Evolutionary conservation across 331 rosid species (phyloP), one percentile per base, ranked within the genome.

Genomic region (Malus hybrid): DNA sequence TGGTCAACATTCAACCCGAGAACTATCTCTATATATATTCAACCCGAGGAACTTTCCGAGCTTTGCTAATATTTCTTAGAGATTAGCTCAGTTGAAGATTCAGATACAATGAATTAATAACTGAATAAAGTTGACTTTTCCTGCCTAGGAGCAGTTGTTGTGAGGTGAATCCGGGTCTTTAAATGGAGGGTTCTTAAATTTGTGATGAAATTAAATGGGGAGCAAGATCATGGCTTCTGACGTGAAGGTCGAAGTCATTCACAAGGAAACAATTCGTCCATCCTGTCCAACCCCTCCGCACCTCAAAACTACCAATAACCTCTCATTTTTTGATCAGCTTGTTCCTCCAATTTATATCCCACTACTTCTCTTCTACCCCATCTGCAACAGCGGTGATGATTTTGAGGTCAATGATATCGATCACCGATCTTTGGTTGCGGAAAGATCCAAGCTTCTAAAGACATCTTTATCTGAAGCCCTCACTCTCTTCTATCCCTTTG

Each of bases 241-340:
- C 12, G 5, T 55, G 19, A 55, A 71, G 29, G 32, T 71, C 14
- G n/a, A 55, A 54, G 8, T 32, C 4, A 2, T 33, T 71, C 50
- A 33, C 50, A n/a, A 55, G 13, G 60, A 77, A 33, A 61, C 55
- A 18, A 59, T 81, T 9, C 71, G 7, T 24, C 85, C 85, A n/a
- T 66, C 78, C 56, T 76, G 78, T 16, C 75, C 85, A 50, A 81
- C 85, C 32, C 85, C 85, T 3, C 28, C n/a, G 2, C 29, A 42
- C 4, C 69, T 56, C 4, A n/a, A n/a, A 24, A 32, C 29, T 28
- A 28, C 29, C 29, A 54, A 15, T 59, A 56, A 20, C 7, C 84
- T 76, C 67, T 80, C 84, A 2, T 7, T 71, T 7, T 29, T 80
- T 3, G 84, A 75, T 67, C 80, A 80, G n/a, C 4, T 56, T 16